phyloP scores from a whole-genome alignment of 768 basidiomycete species.

The Lactarius quietus region DNA sequence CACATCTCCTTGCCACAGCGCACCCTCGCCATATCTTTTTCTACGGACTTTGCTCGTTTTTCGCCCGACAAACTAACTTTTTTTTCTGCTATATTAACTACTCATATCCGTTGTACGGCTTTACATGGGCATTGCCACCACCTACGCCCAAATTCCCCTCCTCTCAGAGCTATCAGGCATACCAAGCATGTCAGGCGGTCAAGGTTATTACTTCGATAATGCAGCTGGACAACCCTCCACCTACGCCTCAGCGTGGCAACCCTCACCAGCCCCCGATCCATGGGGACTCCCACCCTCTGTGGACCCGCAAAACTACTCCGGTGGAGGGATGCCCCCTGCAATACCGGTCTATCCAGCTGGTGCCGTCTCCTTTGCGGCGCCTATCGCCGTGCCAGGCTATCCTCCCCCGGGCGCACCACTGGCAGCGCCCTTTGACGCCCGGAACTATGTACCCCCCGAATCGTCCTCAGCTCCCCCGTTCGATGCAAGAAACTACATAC shows the following conservation, averaged over 20 bases:
- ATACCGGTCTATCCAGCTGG: conserved; percentile 2
- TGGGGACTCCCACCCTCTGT: conserved; percentile 7
- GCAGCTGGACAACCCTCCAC: conserved; percentile 15
- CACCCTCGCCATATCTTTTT: background rate
- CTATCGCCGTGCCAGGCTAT: background rate
- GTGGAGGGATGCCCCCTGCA: conserved; percentile 16
- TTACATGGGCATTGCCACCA: conserved; percentile 10
- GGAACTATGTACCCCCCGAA: conserved; percentile 14
- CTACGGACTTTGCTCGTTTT: conserved; percentile 15
- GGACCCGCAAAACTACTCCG: conserved; percentile 16
- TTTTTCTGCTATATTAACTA: background rate
- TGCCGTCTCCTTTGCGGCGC: background rate
- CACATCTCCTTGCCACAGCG: conserved; percentile 8
- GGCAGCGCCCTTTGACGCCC: conserved; percentile 12
- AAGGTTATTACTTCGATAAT: conserved; percentile 4
- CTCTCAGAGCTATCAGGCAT: conserved; percentile 14
- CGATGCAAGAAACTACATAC: conserved; percentile 19
- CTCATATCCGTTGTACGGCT: conserved; percentile 1
- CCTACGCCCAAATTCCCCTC: conserved; percentile 10
- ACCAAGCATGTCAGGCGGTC: conserved; percentile 15
- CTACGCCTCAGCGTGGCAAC: conserved; percentile 1
- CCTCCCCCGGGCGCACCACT: background rate
- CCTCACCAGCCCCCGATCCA: conserved; percentile 7
- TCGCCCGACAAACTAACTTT: background rate
- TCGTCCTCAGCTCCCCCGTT: background rate